Evolutionary conservation across 306 rosid species (phyloP).

Genomic region (Hippophae tibetana): DNA sequence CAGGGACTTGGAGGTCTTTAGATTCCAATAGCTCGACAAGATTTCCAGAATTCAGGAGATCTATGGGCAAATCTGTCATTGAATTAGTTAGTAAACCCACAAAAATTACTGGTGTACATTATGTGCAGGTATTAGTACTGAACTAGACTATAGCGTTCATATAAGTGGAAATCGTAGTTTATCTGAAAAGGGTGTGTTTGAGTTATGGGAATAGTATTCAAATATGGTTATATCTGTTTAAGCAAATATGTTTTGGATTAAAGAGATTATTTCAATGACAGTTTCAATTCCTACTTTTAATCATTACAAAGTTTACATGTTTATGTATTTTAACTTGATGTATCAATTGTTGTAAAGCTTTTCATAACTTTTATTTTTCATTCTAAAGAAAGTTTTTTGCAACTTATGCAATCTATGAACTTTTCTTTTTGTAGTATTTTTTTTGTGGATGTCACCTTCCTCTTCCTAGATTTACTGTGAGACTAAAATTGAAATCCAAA

Average conservation of each 20-base stretch:
- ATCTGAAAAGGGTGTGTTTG: background rate
- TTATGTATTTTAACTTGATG: too few species aligned
- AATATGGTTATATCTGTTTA: background rate
- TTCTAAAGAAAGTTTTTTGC: too few species aligned
- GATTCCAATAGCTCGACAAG: conserved; percentile 65
- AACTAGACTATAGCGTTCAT: background rate
- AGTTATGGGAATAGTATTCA: background rate
- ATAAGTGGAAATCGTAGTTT: background rate
- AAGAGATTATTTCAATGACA: background rate
- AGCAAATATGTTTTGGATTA: background rate
- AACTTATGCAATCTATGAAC: too few species aligned
- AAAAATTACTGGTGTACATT: conserved; percentile 91
- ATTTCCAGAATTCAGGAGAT: conserved; percentile 75
- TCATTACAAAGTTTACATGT: background rate
- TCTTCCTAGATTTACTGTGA: too few species aligned
- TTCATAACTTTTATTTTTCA: too few species aligned
- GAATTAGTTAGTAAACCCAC: conserved; percentile 88
- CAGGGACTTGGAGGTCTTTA: conserved; percentile 86
- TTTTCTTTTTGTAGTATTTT: too few species aligned
- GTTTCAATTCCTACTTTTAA: background rate
- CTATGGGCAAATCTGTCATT: conserved; percentile 69
- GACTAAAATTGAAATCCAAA: too few species aligned
- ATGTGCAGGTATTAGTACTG: conserved; percentile 76
- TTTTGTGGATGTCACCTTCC: too few species aligned
- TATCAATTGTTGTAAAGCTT: too few species aligned